phyloP scores from a whole-genome alignment of 345 rosid genomes.

The Dimocarpus longan region DNA sequence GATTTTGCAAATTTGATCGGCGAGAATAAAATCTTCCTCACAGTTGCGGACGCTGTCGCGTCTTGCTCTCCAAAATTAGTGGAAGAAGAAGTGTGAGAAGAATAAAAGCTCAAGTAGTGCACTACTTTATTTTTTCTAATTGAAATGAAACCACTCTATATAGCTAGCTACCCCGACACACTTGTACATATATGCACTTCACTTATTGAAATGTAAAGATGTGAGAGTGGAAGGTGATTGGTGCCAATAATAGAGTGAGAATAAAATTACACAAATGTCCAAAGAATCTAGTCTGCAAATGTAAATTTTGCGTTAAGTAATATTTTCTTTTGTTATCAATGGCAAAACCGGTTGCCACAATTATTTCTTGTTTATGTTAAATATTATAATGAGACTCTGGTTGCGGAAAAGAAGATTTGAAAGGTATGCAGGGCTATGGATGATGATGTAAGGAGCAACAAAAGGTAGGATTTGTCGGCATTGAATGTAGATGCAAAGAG shows the following conservation, averaged over 20 bases:
- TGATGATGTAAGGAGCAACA: background rate
- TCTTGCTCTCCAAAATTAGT: conserved; percentile 56
- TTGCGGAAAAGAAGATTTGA: background rate
- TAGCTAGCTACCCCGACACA: no score
- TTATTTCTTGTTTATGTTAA: no score
- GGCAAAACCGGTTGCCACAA: no score
- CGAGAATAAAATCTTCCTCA: conserved; percentile 66
- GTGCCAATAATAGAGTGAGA: background rate
- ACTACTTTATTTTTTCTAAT: background rate
- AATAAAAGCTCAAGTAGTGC: background rate
- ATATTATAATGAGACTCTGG: background rate
- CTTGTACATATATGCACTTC: no score
- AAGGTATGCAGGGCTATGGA: background rate
- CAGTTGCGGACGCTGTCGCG: conserved; percentile 84
- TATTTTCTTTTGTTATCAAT: no score
- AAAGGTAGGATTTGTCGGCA: background rate
- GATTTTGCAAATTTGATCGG: conserved; percentile 52
- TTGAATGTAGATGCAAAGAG: background rate
- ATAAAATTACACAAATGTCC: background rate
- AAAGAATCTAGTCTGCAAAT: background rate
- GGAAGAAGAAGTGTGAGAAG: conserved; percentile 34
- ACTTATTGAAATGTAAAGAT: no score
- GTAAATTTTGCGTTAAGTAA: background rate
- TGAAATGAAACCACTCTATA: background rate
- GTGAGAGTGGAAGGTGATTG: background rate